A percentile compares a stretch with the other conserved stretches of the same genome.
phyloP scores from a whole-genome alignment of 257 asterid genomes.

The Ligustrum vulgare region DNA sequence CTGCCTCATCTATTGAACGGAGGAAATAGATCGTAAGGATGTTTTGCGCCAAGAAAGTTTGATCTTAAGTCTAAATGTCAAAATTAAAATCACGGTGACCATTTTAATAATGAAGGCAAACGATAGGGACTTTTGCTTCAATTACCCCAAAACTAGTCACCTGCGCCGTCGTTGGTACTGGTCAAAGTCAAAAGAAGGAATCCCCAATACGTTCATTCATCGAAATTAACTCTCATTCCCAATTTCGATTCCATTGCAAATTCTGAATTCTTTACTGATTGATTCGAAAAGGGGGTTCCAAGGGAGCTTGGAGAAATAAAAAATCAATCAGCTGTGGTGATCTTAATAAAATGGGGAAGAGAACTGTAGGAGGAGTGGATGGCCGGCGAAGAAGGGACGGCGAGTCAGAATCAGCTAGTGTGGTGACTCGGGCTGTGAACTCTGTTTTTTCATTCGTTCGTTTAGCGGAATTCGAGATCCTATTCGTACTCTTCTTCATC shows the following conservation, averaged over 20 bases:
- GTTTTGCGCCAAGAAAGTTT: no score
- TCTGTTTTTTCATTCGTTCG: constrained; percentile 65
- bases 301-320: not conserved
- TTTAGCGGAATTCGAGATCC: constrained; percentile 93
- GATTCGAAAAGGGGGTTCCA: not conserved
- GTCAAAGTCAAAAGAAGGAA: not conserved
- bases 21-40: no score
- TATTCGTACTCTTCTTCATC: constrained; percentile 77
- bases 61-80: no score
- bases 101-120: no score
- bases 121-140: no score
- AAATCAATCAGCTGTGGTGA: not conserved
- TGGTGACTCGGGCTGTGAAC: constrained; percentile 64
- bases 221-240: not conserved
- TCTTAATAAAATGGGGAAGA: not conserved
- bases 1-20: no score
- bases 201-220: not conserved
- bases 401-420: constrained; percentile 31
- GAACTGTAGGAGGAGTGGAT: constrained; percentile 26
- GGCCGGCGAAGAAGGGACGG: constrained; percentile 27
- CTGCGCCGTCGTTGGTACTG: not conserved
- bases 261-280: not conserved
- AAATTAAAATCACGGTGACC: no score
- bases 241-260: not conserved
- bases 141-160: no score